phyloP scores from a whole-genome alignment of 1,284 basidiomycete genomes.

The Cutaneotrichosporon curvatum region DNA sequence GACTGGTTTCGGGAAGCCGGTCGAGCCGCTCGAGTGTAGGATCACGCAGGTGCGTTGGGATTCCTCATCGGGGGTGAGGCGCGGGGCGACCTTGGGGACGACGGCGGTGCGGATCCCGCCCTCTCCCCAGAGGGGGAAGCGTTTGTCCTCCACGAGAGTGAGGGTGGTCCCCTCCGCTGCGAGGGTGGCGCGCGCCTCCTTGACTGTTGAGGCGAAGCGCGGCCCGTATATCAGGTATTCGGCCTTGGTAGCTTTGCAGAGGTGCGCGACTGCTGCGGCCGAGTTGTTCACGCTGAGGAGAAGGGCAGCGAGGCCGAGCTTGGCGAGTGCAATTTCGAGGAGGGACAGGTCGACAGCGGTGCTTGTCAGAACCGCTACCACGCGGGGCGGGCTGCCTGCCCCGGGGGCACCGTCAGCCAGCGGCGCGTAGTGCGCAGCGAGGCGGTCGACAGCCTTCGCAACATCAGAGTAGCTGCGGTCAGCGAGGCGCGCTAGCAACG shows the following conservation, averaged over 20 bases:
- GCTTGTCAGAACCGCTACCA: slow-evolving; percentile 47
- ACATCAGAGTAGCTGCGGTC: slow-evolving; percentile 36
- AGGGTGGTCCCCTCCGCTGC: slow-evolving; percentile 36
- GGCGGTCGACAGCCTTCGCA: slow-evolving; percentile 46
- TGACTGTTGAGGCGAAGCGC: slow-evolving; percentile 44
- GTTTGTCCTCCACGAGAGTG: slow-evolving; percentile 44
- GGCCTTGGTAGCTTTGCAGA: slow-evolving; percentile 51
- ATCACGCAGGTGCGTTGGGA: slow-evolving; percentile 50
- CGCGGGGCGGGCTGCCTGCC: slow-evolving; percentile 40
- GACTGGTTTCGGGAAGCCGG: slow-evolving; percentile 48
- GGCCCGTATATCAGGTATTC: slow-evolving; percentile 51
- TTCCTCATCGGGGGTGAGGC: slow-evolving; percentile 51
- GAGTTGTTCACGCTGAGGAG: slow-evolving; percentile 57
- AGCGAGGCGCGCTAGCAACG: too few species aligned
- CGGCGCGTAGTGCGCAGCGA: slow-evolving; percentile 46
- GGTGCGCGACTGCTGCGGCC: slow-evolving; percentile 53
- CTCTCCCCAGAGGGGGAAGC: slow-evolving; percentile 50
- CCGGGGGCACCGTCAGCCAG: slow-evolving; percentile 24
- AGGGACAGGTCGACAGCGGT: slow-evolving; percentile 50
- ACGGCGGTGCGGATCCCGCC: slow-evolving; percentile 38
- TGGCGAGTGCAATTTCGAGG: slow-evolving; percentile 50
- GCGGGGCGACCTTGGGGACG: slow-evolving; percentile 41
- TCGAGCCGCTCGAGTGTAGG: slow-evolving; percentile 59
- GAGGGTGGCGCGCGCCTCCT: slow-evolving; percentile 40
- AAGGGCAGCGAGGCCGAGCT: slow-evolving; percentile 49